Percentiles rank a stretch among this genome's conserved stretches.
phyloP scores from a whole-genome alignment of 139 green algal species.

The Spirogloea muscicola region DNA sequence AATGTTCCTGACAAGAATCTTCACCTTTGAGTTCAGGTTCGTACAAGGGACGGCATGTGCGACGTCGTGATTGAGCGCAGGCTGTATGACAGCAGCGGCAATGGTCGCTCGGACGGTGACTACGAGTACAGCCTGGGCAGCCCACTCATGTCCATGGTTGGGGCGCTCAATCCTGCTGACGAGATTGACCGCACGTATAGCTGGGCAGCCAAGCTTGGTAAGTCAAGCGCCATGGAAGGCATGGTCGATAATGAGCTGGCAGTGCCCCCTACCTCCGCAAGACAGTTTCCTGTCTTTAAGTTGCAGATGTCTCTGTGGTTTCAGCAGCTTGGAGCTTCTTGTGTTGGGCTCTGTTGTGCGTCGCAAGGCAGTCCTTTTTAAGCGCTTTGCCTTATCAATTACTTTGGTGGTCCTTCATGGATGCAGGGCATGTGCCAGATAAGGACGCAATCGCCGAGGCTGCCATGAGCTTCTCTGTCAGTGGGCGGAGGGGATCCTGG shows the following conservation, averaged over 20 bases:
- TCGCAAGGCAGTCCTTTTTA: not conserved
- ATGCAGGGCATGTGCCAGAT: slow-evolving; percentile 27
- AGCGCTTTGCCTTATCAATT: not conserved
- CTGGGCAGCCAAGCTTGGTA: slow-evolving; percentile 31
- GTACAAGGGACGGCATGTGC: slow-evolving; percentile 18
- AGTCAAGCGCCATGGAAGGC: too few relatives aligned
- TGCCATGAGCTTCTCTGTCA: not conserved
- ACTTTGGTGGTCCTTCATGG: not conserved
- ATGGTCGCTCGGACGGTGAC: slow-evolving; percentile 2
- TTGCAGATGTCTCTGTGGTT: not conserved
- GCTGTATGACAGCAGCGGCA: slow-evolving; percentile 42
- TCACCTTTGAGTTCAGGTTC: slow-evolving; percentile 13
- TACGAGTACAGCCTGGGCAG: slow-evolving; percentile 18
- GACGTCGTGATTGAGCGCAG: slow-evolving; percentile 23
- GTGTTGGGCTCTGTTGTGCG: not conserved
- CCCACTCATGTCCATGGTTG: not conserved
- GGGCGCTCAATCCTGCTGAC: not conserved
- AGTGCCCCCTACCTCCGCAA: too few relatives aligned
- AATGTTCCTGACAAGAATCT: too few relatives aligned
- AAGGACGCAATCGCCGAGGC: slow-evolving; percentile 17
- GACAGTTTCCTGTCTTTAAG: not conserved
- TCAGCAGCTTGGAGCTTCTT: not conserved
- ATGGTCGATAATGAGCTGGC: too few relatives aligned
- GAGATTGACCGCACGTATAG: slow-evolving; percentile 10
- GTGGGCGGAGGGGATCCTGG: not conserved